Evolutionary conservation across 2,329 filamentous ascomycete genomes (phyloP).

Genomic region (Rutstroemia sydowiana): DNA sequence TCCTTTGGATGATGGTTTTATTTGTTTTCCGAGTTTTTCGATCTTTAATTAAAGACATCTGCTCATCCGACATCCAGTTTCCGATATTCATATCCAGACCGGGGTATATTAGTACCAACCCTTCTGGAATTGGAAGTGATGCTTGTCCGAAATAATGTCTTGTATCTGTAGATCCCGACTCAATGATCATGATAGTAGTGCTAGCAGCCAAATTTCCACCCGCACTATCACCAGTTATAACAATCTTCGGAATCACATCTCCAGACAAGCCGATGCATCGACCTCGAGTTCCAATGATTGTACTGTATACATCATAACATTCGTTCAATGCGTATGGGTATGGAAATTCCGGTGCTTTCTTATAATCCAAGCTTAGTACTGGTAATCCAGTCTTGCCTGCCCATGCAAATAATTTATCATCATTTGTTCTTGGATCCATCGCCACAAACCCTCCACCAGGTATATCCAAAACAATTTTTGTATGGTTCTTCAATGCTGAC

Average conservation of each 20-base stretch:
- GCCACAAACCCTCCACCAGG: constrained; percentile 94
- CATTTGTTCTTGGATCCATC: constrained; percentile 90
- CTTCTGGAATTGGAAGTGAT: constrained; percentile 66
- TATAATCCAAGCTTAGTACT: constrained; percentile 84
- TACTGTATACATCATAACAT: constrained; percentile 78
- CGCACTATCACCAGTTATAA: constrained; percentile 73
- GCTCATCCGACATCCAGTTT: constrained; percentile 98
- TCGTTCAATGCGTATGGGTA: constrained; percentile 83
- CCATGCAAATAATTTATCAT: constrained; percentile 92
- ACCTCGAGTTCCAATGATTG: constrained; percentile 63
- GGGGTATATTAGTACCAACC: constrained; percentile 81
- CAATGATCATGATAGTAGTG: constrained; percentile 81
- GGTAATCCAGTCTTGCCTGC: constrained; percentile 83
- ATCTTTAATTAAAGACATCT: constrained; percentile 89
- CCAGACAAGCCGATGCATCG: constrained; percentile 70
- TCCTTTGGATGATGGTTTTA: constrained; percentile 67
- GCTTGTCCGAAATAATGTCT: constrained; percentile 48
- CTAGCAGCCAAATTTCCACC: constrained; percentile 76
- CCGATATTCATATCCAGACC: constrained; percentile 94
- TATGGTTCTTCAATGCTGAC: constrained; percentile 66
- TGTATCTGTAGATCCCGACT: constrained; percentile 55
- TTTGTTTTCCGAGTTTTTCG: constrained; percentile 72
- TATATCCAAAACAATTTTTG: constrained; percentile 76
- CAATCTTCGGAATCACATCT: constrained; percentile 54
- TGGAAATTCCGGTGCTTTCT: constrained; percentile 75